These are phyloP conservation scores for Pisolithus microcarpus DNA, from an alignment of 768 basidiomycete genomes.

Conservation along the genomic window DNA sequence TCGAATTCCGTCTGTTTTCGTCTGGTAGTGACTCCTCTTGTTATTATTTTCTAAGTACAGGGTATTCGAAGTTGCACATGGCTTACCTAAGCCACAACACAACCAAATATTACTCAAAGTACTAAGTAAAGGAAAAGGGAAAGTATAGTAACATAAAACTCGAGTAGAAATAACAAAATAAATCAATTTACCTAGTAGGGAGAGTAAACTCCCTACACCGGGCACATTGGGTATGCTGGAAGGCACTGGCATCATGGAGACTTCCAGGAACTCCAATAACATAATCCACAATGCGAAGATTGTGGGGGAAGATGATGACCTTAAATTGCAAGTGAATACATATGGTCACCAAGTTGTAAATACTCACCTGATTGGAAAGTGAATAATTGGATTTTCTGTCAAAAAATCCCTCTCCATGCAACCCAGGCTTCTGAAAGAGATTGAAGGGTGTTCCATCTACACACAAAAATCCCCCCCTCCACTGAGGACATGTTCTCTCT, in stretches of 20 bases:
- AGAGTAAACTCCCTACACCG: too few relatives aligned
- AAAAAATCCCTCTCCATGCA: conserved; percentile 10
- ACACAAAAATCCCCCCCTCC: conserved; percentile 2
- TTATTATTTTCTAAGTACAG: too few relatives aligned
- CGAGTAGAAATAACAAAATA: too few relatives aligned
- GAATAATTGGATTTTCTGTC: conserved; percentile 17
- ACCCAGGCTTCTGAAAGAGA: conserved; percentile 3
- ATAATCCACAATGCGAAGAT: conserved; percentile 8
- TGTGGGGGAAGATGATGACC: conserved; percentile 5
- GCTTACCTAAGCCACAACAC: too few relatives aligned
- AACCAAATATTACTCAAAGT: too few relatives aligned
- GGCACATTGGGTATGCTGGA: not conserved
- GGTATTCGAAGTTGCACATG: too few relatives aligned
- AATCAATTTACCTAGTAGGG: too few relatives aligned
- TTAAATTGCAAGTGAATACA: not conserved
- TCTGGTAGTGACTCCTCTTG: too few relatives aligned
- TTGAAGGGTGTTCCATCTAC: conserved; percentile 1
- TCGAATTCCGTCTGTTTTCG: too few relatives aligned
- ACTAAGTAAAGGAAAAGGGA: too few relatives aligned
- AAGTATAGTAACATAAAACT: too few relatives aligned
- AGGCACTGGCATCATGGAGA: conserved; percentile 6
- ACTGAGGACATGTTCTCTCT: not conserved
- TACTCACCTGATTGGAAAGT: conserved; percentile 10
- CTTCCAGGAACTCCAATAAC: conserved; percentile 7
- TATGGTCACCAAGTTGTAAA: not conserved